phyloP scores from a whole-genome alignment of 768 basidiomycete species.

The Crucibulum laeve region DNA sequence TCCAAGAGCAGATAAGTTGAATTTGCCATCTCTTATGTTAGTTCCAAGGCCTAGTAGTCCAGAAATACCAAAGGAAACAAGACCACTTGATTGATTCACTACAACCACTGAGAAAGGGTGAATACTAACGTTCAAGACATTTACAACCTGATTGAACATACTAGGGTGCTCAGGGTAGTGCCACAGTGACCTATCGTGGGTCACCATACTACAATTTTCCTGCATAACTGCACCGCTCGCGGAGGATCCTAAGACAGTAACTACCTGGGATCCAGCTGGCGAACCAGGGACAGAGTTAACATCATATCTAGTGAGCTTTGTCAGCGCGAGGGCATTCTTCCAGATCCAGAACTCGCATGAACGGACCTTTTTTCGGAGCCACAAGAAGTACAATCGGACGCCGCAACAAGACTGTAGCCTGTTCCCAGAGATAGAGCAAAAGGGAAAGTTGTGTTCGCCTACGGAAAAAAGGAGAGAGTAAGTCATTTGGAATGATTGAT shows the following conservation, averaged over 20 bases:
- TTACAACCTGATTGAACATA: not conserved
- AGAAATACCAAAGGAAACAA: not conserved
- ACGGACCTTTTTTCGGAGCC: not conserved
- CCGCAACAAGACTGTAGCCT: not conserved
- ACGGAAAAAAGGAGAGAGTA: too few relatives aligned
- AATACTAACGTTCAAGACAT: not conserved
- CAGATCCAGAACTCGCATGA: not conserved
- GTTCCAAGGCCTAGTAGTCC: not conserved
- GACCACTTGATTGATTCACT: not conserved
- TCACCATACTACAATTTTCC: not conserved
- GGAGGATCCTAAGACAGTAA: not conserved
- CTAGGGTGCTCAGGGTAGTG: not conserved
- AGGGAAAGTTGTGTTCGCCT: not conserved
- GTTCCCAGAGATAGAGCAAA: not conserved
- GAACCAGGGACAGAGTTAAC: not conserved
- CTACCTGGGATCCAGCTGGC: not conserved
- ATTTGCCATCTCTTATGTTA: not conserved
- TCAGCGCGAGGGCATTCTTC: not conserved
- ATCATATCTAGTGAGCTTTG: not conserved
- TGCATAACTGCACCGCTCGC: not conserved
- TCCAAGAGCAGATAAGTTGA: not conserved
- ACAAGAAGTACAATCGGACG: not conserved
- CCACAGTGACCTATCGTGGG: not conserved
- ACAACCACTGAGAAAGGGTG: not conserved
- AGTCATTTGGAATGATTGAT: not conserved